Percentiles rank a stretch among this genome's conserved stretches.
phyloP scores from a whole-genome alignment of 164 flowering plant genomes.

The Nymphaea thermarum region DNA sequence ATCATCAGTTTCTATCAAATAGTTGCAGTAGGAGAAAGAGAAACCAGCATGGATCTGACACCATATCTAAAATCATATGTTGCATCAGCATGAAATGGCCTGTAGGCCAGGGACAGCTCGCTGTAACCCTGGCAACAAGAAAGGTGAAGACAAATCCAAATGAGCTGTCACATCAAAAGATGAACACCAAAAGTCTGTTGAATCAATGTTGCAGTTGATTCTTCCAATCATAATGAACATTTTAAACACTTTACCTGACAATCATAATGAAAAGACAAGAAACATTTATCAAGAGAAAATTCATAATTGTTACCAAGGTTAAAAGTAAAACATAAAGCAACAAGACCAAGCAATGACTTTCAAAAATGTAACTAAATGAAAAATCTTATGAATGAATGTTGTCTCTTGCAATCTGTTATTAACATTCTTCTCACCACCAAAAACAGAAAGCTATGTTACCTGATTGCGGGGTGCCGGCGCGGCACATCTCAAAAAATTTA shows the following conservation, averaged over 20 bases:
- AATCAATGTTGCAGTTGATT: neutral
- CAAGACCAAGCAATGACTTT: neutral
- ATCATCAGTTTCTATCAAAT: neutral
- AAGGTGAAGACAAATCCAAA: neutral
- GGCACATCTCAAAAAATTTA: too few species aligned
- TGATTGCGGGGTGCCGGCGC: too few species aligned
- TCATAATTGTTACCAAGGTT: too few species aligned
- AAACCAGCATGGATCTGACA: constrained; percentile 84
- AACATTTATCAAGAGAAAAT: neutral
- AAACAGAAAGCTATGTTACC: constrained; percentile 49
- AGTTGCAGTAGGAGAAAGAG: constrained; percentile 3
- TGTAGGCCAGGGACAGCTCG: constrained; percentile 87
- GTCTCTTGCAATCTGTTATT: constrained; percentile 72
- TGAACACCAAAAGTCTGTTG: neutral
- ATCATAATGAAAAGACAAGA: neutral
- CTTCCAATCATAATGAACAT: constrained; percentile 15
- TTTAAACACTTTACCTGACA: constrained; percentile 65
- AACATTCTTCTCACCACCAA: constrained; percentile 59
- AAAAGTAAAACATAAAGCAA: too few species aligned
- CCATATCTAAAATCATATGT: constrained; percentile 98
- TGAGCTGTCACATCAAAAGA: neutral
- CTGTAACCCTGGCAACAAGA: constrained; percentile 63
- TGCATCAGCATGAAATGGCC: constrained; percentile 99
- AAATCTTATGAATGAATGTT: constrained; percentile 71
- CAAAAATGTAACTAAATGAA: constrained; percentile 9